Conservation (phyloP, 148 eudicot genomes). For the Pouteria glomerata region DNA sequence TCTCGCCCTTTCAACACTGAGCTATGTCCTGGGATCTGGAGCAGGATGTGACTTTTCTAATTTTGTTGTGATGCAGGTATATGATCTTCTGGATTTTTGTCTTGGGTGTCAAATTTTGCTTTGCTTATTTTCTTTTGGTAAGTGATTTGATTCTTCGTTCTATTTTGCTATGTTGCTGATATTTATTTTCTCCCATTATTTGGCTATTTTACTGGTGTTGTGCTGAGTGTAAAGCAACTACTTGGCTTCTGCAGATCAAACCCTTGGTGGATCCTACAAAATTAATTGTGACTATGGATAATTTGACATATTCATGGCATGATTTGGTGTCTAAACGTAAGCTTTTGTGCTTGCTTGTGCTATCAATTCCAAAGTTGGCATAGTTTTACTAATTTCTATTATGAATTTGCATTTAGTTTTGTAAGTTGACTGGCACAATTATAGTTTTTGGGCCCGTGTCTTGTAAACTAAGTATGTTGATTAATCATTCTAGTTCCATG, state of each 20-base stretch:
- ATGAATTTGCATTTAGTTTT: not conserved
- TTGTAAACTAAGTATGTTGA: too few species aligned
- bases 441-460: not conserved
- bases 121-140: conserved; percentile 88
- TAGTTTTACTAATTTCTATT: not conserved
- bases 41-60: not conserved
- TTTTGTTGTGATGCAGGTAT: conserved; percentile 46
- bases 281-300: conserved; percentile 38
- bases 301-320: conserved; percentile 78
- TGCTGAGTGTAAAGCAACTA: not conserved
- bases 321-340: conserved; percentile 86
- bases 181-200: not conserved
- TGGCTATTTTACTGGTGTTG: not conserved
- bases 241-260: conserved; percentile 44
- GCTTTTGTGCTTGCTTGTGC: conserved; percentile 17
- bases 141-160: conserved; percentile 12
- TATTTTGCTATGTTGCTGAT: not conserved
- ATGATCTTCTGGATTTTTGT: conserved; percentile 81
- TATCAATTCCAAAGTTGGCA: not conserved
- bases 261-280: conserved; percentile 82
- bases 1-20: too few species aligned
- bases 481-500: too few species aligned
- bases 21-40: too few species aligned
- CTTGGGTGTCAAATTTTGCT: conserved; percentile 71
- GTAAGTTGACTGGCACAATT: not conserved